Percentiles rank a stretch among this genome's conserved stretches.
These are phyloP conservation scores for Domatiomyces catenatus DNA, from an alignment of 2,329 filamentous ascomycete genomes.

Conservation along the genomic window DNA sequence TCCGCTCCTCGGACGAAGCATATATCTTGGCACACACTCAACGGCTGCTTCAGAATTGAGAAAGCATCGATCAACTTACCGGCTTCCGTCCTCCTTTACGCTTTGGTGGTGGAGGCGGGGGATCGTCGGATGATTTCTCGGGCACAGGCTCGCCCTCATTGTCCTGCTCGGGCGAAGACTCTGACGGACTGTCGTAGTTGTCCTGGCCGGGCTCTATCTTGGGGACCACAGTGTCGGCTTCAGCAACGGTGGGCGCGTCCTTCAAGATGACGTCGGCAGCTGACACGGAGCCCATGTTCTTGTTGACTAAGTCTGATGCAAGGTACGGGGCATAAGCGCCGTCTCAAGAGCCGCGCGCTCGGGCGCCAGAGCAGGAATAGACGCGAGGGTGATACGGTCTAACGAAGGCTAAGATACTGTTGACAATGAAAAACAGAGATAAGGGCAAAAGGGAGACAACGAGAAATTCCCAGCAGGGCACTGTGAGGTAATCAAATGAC, in stretches of 20 bases:
- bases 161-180: conserved; percentile 32
- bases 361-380: not conserved
- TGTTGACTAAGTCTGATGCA: conserved; percentile 15
- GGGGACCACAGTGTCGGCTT: conserved; percentile 27
- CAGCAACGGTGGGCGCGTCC: conserved; percentile 19
- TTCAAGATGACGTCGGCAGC: conserved; percentile 25
- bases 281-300: conserved; percentile 31
- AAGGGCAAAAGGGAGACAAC: conserved; percentile 17
- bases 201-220: conserved; percentile 29
- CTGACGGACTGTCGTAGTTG: conserved; percentile 29
- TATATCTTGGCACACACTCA: conserved; percentile 55
- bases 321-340: conserved; percentile 17
- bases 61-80: conserved; percentile 41
- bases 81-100: conserved; percentile 95
- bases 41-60: conserved; percentile 5
- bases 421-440: conserved; percentile 19
- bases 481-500: conserved; percentile 18
- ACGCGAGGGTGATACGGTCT: conserved; percentile 2
- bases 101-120: conserved; percentile 51
- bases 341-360: not conserved
- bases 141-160: conserved; percentile 19
- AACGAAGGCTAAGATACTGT: conserved; percentile 4
- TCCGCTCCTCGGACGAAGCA: conserved; percentile 94
- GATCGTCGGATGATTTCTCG: conserved; percentile 21
- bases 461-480: conserved; percentile 6